phyloP scores from a whole-genome alignment of 2,329 filamentous ascomycete genomes.

The Aphanoascus verrucosus region DNA sequence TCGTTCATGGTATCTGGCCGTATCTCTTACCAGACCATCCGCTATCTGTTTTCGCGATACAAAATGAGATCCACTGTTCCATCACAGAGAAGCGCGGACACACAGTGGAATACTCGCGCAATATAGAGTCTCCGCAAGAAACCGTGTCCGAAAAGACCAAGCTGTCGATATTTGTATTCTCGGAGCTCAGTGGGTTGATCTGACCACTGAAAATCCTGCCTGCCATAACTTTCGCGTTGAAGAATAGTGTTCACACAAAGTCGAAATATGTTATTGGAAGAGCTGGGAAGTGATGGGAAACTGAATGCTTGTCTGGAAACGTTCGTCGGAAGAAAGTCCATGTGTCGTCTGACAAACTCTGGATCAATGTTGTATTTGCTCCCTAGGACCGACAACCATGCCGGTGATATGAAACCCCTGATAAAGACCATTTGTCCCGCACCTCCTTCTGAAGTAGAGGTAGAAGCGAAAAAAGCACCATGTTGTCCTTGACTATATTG shows the following conservation, averaged over 20 bases:
- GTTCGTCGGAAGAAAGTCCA: constrained; percentile 1
- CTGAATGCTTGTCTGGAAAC: not conserved
- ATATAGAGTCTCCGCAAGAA: constrained; percentile 7
- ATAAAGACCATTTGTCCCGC: constrained; percentile 4
- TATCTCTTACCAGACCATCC: constrained; percentile 8
- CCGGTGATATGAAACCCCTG: constrained; percentile 1
- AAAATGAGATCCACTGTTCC: constrained; percentile 9
- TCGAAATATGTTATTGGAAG: constrained; percentile 4
- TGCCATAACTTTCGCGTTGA: not conserved
- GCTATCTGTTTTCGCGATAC: constrained; percentile 6
- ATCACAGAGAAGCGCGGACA: constrained; percentile 10
- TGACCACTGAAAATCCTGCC: constrained; percentile 3
- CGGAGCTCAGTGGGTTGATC: constrained; percentile 5
- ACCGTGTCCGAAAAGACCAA: constrained; percentile 3
- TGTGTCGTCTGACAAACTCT: constrained; percentile 3
- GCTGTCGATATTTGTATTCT: constrained; percentile 5
- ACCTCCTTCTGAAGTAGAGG: not conserved
- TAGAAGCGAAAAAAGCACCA: not conserved
- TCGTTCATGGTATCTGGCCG: not conserved
- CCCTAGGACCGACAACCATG: constrained; percentile 1
- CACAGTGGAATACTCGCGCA: constrained; percentile 8
- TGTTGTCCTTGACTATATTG: constrained; percentile 6
- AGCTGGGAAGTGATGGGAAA: constrained; percentile 2
- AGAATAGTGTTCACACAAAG: constrained; percentile 4
- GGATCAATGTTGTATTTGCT: constrained; percentile 7